Evolutionary conservation across 805 yeast genomes (phyloP).

Genomic region (Candida sonorensis): DNA sequence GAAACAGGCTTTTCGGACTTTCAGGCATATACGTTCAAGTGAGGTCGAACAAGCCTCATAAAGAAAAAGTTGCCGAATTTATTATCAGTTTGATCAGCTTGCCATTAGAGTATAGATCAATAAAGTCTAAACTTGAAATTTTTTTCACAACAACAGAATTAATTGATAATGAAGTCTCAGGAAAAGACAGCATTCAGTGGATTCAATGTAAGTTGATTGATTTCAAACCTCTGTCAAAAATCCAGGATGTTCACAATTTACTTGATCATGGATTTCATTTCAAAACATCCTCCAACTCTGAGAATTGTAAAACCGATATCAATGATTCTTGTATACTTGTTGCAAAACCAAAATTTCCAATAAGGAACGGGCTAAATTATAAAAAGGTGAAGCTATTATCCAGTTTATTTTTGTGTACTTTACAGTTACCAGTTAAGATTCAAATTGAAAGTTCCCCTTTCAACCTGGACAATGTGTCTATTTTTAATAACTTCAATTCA

Average conservation of each 20-base stretch:
- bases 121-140: slow-evolving; percentile 7
- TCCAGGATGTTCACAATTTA: slow-evolving; percentile 5
- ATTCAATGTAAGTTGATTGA: slow-evolving; percentile 12
- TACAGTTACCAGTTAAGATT: slow-evolving; percentile 5
- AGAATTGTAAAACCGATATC: slow-evolving; percentile 32
- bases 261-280: slow-evolving; percentile 20
- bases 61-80: slow-evolving; percentile 4
- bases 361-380: slow-evolving; percentile 1
- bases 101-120: slow-evolving; percentile 5
- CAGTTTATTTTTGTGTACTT: not conserved
- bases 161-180: slow-evolving; percentile 6
- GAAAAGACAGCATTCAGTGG: slow-evolving; percentile 14
- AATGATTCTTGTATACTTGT: slow-evolving; percentile 19
- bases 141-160: slow-evolving; percentile 11
- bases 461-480: slow-evolving; percentile 15
- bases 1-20: slow-evolving; percentile 11
- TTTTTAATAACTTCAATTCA: slow-evolving; percentile 14
- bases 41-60: not conserved
- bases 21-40: slow-evolving; percentile 16
- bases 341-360: slow-evolving; percentile 8
- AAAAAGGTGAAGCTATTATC: slow-evolving; percentile 2
- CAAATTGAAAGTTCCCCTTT: slow-evolving; percentile 19
- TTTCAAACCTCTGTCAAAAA: slow-evolving; percentile 2
- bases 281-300: slow-evolving; percentile 20
- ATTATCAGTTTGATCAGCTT: slow-evolving; percentile 9